A percentile compares a stretch with the other conserved stretches of the same genome.
These are phyloP conservation scores for Rhizoclosmatium sp. DNA, from an alignment of 192 early-diverging fungal genomes.

Conservation along the genomic window DNA sequence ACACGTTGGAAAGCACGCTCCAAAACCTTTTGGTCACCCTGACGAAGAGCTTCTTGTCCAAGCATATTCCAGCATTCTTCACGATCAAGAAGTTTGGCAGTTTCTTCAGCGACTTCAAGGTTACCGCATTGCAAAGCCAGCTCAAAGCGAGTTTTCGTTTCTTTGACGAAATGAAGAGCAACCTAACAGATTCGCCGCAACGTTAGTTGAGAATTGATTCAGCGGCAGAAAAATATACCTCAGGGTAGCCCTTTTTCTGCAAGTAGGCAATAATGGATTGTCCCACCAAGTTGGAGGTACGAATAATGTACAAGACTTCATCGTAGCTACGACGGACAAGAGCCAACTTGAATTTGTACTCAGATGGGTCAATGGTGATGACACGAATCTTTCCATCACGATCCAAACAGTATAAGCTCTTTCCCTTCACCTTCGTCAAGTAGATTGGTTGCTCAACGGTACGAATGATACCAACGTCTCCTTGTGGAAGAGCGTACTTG, in stretches of 20 bases:
- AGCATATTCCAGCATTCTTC: conserved; percentile 92
- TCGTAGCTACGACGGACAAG: conserved; percentile 91
- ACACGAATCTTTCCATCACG: conserved; percentile 88
- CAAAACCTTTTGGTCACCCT: conserved; percentile 88
- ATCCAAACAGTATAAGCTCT: conserved; percentile 86
- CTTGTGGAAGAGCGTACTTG: conserved; percentile 94
- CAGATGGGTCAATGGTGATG: conserved; percentile 95
- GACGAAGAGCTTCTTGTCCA: conserved; percentile 85
- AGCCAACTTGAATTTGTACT: conserved; percentile 97
- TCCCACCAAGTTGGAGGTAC: conserved; percentile 93
- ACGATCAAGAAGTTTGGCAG: conserved; percentile 88
- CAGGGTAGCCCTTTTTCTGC: conserved; percentile 99
- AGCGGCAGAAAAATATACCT: conserved; percentile 53
- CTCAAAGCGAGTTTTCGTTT: conserved; percentile 95
- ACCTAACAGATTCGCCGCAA: conserved; percentile 53
- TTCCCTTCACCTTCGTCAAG: conserved; percentile 84
- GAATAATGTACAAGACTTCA: conserved; percentile 95
- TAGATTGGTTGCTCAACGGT: conserved; percentile 97
- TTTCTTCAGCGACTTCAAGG: conserved; percentile 93
- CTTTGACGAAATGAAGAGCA: conserved; percentile 98
- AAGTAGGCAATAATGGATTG: conserved; percentile 99
- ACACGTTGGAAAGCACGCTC: conserved; percentile 91
- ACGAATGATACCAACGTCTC: conserved; percentile 96
- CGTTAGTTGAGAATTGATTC: conserved; percentile 14
- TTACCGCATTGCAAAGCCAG: conserved; percentile 97